Conservation (phyloP, 345 rosid species). For the Eucalyptus melliodora region DNA sequence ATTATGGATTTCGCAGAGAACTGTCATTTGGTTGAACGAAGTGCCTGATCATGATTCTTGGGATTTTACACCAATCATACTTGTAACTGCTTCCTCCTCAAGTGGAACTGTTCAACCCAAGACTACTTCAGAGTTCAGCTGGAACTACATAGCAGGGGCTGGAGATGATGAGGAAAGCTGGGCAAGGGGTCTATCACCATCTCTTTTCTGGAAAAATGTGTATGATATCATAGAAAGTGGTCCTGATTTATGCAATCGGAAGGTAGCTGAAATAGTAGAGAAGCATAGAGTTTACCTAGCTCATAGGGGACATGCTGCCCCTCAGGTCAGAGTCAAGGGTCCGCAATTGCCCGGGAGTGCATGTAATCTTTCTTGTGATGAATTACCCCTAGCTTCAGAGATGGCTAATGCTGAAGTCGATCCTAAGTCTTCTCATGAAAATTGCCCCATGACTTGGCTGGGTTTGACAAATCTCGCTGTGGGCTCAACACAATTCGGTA, state of each 20-base stretch:
- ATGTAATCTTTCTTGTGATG: not conserved
- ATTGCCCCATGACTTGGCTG: conserved; percentile 38
- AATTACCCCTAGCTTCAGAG: not conserved
- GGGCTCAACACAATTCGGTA: conserved; percentile 45
- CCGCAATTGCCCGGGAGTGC: conserved; percentile 2
- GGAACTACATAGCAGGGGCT: conserved; percentile 93
- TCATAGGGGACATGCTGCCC: conserved; percentile 66
- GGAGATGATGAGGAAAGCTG: conserved; percentile 99
- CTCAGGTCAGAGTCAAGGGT: conserved; percentile 40
- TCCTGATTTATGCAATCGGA: conserved; percentile 73
- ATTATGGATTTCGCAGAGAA: conserved; percentile 80
- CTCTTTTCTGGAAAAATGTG: conserved; percentile 66
- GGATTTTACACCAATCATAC: conserved; percentile 85
- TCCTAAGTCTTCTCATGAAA: conserved; percentile 10
- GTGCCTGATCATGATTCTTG: conserved; percentile 85
- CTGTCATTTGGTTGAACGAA: conserved; percentile 85
- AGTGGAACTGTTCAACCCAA: conserved; percentile 23
- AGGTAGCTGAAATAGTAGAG: conserved; percentile 85
- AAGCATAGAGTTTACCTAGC: conserved; percentile 66
- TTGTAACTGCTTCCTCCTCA: conserved; percentile 64
- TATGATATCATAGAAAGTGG: conserved; percentile 55
- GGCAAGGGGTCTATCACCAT: conserved; percentile 83
- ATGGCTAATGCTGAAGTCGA: not conserved
- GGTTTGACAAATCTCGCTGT: conserved; percentile 64
- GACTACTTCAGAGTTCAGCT: conserved; percentile 66